Conservation (phyloP, 2,329 filamentous ascomycete genomes). For the Parafenestella ontariensis region DNA sequence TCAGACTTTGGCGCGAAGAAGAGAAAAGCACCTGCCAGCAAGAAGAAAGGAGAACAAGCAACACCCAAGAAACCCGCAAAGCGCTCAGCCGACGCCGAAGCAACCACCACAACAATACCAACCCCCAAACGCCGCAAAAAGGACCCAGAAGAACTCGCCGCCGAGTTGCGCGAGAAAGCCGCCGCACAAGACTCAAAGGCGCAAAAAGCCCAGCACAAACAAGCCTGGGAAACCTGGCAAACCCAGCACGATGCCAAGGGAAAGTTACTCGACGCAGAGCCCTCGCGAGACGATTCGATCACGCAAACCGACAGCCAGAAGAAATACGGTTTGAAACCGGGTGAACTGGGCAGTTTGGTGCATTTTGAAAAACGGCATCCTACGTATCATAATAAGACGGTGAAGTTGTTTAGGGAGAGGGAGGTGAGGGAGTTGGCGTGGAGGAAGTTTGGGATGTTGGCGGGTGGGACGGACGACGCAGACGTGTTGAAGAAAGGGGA, state of each 20-base stretch:
- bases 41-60: background rate
- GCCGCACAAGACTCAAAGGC: constrained; percentile 4
- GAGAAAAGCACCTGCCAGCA: constrained; percentile 1
- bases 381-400: constrained; percentile 13
- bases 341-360: constrained; percentile 5
- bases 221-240: constrained; percentile 11
- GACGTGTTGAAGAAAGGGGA: constrained; percentile 2
- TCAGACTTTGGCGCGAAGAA: constrained; percentile 19
- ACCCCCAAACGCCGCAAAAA: constrained; percentile 16
- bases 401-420: constrained; percentile 14
- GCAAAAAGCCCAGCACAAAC: constrained; percentile 5
- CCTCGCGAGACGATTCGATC: constrained; percentile 8
- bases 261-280: constrained; percentile 8
- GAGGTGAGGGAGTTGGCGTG: constrained; percentile 13
- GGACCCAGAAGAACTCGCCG: background rate
- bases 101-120: background rate
- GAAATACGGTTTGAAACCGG: constrained; percentile 21
- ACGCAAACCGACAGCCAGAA: constrained; percentile 20
- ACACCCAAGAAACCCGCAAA: constrained; percentile 1
- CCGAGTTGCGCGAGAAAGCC: constrained; percentile 1
- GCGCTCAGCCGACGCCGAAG: background rate
- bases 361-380: constrained; percentile 16
- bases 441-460: constrained; percentile 15
- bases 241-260: background rate
- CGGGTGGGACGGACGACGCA: background rate